Evolutionary conservation across 345 rosid genomes (phyloP), one percentile per base, ranked within the genome.

Genomic region (Euphorbia lathyris): DNA sequence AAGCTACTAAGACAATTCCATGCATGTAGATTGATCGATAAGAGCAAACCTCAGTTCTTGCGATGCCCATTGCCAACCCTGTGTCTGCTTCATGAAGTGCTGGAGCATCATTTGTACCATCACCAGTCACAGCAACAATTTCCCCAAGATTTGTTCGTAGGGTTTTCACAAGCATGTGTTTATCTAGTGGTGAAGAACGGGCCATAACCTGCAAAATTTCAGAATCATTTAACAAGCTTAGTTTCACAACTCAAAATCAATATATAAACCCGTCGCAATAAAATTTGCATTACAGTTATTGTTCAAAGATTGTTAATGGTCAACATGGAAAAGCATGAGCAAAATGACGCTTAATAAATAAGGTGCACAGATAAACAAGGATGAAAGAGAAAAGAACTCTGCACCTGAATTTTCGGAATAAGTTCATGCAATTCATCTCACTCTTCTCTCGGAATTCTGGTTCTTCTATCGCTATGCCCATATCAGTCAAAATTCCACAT

Each of bases 321-420:
- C 59, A 25, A 65, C 5, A 23, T 25, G 25, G 16, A 10, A 56
- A 56, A 29, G 25, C 8, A 25, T 19, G 25, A 23, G 32, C 1
- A 1, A 29, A 13, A 25, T 10, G 17, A 56, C 1, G 27, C 4
- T 25, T 29, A 56, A 25, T n/a, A 12, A 56, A 56, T 14, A 0
- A 59, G 42, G 42, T n/a, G 47, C 27, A 34, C 12, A 20, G 13
- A 9, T n/a, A 34, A 36, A 61, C 11, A 56, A 23, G 7, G 60
- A 56, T 61, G 12, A 9, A 65, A 47, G 17, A 45, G 2, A 19
- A 34, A 60, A 63, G 27, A 30, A 27, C 19, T n/a, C 50, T 12
- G 66, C 60, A 94, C 98, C 97, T 94, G 98, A 67, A 94, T 81
- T 77, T 79, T 90, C 30, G 98, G 97, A 70, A 91, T 90, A 55